These are phyloP conservation scores for Syzygium jambos DNA, from an alignment of 345 rosid genomes.

Conservation along the genomic window DNA sequence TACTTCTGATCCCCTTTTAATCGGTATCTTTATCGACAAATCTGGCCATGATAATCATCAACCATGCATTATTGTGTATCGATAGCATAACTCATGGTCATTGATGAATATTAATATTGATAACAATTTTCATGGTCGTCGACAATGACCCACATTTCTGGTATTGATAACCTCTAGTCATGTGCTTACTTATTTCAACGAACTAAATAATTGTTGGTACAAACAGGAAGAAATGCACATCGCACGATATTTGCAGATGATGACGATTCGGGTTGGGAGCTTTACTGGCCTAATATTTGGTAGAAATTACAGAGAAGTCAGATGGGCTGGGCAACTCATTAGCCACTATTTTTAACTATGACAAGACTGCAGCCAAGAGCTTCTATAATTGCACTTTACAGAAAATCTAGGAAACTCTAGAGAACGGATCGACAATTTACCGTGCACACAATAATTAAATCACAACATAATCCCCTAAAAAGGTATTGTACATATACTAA, in stretches of 20 bases:
- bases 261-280: neutral
- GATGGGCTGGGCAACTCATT: neutral
- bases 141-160: too few relatives aligned
- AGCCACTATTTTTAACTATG: neutral
- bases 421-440: too few relatives aligned
- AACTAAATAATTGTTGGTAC: rapidly evolving
- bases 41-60: neutral
- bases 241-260: neutral
- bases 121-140: neutral
- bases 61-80: neutral
- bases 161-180: neutral
- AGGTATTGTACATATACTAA: neutral
- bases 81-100: neutral
- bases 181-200: neutral
- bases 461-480: neutral
- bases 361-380: neutral
- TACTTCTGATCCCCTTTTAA: neutral
- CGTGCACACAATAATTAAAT: too few relatives aligned
- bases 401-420: neutral
- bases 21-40: neutral
- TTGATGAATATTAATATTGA: too few relatives aligned
- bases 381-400: too few relatives aligned
- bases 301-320: neutral
- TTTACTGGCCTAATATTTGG: neutral
- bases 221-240: neutral